Evolutionary conservation across 1,284 basidiomycete species (phyloP).

Genomic region (Melampsora americana): DNA sequence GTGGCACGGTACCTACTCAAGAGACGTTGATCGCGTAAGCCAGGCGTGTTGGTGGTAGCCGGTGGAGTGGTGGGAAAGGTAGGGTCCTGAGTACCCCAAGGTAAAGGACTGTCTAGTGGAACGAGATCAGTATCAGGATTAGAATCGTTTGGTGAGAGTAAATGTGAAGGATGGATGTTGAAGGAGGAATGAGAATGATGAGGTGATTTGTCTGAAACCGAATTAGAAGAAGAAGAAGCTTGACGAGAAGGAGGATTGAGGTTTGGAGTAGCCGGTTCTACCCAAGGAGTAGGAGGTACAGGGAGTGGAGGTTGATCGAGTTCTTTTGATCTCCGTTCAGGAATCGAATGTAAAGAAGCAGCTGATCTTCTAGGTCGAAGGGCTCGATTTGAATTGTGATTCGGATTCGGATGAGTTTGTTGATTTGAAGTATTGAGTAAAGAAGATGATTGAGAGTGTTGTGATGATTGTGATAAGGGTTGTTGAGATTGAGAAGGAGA

Average conservation of each 20-base stretch:
- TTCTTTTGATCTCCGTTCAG: constrained; percentile 30
- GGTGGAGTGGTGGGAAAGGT: background rate
- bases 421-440: background rate
- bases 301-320: constrained; percentile 39
- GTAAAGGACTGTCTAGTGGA: constrained; percentile 15
- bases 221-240: background rate
- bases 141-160: background rate
- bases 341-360: constrained; percentile 36
- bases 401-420: background rate
- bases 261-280: constrained; percentile 26
- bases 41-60: background rate
- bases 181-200: background rate
- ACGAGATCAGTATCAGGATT: constrained; percentile 1
- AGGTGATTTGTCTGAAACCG: background rate
- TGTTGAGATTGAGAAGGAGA: background rate
- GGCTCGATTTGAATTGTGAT: constrained; percentile 2
- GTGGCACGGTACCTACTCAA: constrained; percentile 25
- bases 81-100: constrained; percentile 8
- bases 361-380: constrained; percentile 30
- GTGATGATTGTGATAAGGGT: constrained; percentile 9
- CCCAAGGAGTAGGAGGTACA: constrained; percentile 33
- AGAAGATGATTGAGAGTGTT: background rate
- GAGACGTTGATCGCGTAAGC: constrained; percentile 23
- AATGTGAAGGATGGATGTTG: constrained; percentile 9
- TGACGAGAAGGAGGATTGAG: constrained; percentile 4